A percentile compares a stretch with the other conserved stretches of the same genome.
These are phyloP conservation scores for Penicillium mononematosum DNA, from an alignment of 495 filamentous ascomycete genomes.

Conservation along the genomic window DNA sequence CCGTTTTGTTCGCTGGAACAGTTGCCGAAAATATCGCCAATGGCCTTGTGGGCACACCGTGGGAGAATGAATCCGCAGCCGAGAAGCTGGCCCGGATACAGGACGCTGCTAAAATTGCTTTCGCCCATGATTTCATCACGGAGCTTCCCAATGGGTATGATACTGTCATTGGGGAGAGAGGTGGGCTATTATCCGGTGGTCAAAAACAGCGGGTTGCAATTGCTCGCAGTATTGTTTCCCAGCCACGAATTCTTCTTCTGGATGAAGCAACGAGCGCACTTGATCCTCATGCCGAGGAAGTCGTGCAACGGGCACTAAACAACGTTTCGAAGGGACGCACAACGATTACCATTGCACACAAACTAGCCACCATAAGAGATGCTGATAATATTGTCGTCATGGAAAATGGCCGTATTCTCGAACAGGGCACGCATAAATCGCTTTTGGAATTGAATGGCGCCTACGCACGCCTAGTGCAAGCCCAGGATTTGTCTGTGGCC, in stretches of 20 bases:
- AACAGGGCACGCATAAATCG: conserved; percentile 67
- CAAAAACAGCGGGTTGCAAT: conserved; percentile 85
- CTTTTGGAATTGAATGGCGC: conserved; percentile 45
- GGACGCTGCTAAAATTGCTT: conserved; percentile 65
- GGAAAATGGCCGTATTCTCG: conserved; percentile 70
- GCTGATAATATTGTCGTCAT: conserved; percentile 92
- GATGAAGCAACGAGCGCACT: conserved; percentile 87
- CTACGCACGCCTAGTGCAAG: conserved; percentile 67
- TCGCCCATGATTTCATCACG: conserved; percentile 41
- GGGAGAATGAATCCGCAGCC: conserved; percentile 48
- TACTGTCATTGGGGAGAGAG: conserved; percentile 81
- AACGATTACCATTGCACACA: conserved; percentile 85
- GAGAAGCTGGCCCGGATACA: conserved; percentile 43
- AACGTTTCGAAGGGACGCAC: conserved; percentile 73
- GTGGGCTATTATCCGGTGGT: conserved; percentile 81
- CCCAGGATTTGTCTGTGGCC: conserved; percentile 53
- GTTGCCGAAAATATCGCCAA: conserved; percentile 77
- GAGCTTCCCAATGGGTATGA: conserved; percentile 55
- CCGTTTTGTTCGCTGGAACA: conserved; percentile 62
- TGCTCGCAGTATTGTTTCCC: conserved; percentile 74
- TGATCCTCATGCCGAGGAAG: conserved; percentile 80
- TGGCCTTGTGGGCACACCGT: conserved; percentile 64
- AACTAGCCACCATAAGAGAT: conserved; percentile 78
- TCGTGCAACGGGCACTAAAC: conserved; percentile 82
- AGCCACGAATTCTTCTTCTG: conserved; percentile 84